Conservation (phyloP, 306 rosid genomes). For the Lotus japonicus region DNA sequence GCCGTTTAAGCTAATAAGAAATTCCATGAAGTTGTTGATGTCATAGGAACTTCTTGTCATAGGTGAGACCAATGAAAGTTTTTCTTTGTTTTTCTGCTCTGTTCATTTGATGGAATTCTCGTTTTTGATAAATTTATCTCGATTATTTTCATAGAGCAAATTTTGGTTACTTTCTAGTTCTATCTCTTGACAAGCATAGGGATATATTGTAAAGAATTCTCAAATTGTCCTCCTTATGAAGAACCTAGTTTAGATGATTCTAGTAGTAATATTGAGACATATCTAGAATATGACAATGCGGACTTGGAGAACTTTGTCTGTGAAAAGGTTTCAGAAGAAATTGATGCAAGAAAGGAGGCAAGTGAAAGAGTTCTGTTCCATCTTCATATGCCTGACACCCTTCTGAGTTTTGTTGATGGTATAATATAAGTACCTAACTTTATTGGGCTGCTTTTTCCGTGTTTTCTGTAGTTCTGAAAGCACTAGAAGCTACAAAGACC, state of each 20-base stretch:
- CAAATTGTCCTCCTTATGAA: constrained; percentile 56
- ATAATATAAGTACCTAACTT: constrained; percentile 28
- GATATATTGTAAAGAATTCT: constrained; percentile 62
- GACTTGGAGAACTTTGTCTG: constrained; percentile 85
- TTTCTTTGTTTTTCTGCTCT: too few relatives aligned
- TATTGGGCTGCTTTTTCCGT: background rate
- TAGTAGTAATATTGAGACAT: constrained; percentile 65
- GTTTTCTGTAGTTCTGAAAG: background rate
- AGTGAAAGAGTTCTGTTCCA: constrained; percentile 65
- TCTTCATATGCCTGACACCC: constrained; percentile 74
- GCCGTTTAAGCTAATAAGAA: too few relatives aligned
- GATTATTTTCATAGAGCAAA: too few relatives aligned
- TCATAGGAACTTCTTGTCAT: too few relatives aligned
- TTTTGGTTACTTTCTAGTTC: too few relatives aligned
- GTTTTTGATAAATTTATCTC: too few relatives aligned
- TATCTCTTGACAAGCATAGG: constrained; percentile 78
- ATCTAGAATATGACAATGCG: constrained; percentile 78
- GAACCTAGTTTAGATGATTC: constrained; percentile 58
- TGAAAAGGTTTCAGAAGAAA: constrained; percentile 83
- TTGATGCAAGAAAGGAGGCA: constrained; percentile 77
- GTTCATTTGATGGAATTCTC: too few relatives aligned
- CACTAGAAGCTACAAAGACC: background rate
- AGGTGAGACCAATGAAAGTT: too few relatives aligned
- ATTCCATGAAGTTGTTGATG: too few relatives aligned
- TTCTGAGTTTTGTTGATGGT: constrained; percentile 78